Base-by-base conservation (phyloP, 177 flowering plant species). In the Tripterygium wilfordii region DNA sequence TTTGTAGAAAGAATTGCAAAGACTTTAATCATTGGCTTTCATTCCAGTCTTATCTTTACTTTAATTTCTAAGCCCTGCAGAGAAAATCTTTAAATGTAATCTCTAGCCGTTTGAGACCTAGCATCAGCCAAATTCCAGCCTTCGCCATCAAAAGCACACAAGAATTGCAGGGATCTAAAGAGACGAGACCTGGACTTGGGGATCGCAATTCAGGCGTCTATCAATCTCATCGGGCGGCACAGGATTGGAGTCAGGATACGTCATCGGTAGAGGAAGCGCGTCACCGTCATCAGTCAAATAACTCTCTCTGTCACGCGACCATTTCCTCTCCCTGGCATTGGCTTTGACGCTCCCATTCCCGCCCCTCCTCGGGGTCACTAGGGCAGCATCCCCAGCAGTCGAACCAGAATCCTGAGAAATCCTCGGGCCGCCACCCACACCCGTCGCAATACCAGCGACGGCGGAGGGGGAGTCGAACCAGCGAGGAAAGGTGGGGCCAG, bases 251-350 rank as follows among this genome's bases (percentile, higher is more conserved):
- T 88, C 70, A 0, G 98, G 98, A 48, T 78, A 76, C 37, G 91
- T 72, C 96, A 92, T 88, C 13, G 98, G 95, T 2, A 92, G 89
- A 19, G 96, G 96, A 44, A 92, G 83, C 13, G 89, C 80, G 14
- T 85, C 96, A 29, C 31, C 59, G 21, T 85, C 72, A 54, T 83
- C 84, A 0, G 61, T 54, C 65, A 92, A 62, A 51, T 88, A 92
- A 57, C 98, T 88, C 75, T 92, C 98, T 29, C 84, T 62, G 38
- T 76, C 58, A 0, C 91, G 63, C 17, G 95, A 79, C 98, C 96
- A 88, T 39, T 63, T 61, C 51, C 53, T 75, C 65, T 81, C 89
- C 57, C 46, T 74, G 8, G 85, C 85, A 65, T 70, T 85, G 13
- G 59, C 67, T 45, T 74, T 72, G 16, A 62, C 49, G 9, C 64